A percentile compares a stretch with the other conserved stretches of the same genome.
Conservation (phyloP, 805 yeast genomes). For the Jamesozyma gamospora region DNA sequence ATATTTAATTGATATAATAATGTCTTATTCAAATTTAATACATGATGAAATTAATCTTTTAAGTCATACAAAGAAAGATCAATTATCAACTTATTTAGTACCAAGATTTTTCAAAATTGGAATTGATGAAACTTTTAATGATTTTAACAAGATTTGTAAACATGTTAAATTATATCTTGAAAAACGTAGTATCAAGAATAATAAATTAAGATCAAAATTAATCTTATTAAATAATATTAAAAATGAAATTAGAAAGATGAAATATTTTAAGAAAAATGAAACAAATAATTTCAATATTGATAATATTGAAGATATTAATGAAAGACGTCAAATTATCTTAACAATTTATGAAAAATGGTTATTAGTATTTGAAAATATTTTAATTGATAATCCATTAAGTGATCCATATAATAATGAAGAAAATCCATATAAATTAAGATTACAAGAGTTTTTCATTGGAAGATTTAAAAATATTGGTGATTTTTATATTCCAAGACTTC, state of each 20-base stretch:
- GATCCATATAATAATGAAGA: conserved; percentile 20
- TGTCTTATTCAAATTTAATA: conserved; percentile 17
- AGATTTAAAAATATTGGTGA: conserved; percentile 26
- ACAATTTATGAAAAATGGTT: conserved; percentile 22
- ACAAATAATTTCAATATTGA: background rate
- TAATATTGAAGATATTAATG: background rate
- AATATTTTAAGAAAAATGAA: background rate
- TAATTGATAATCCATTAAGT: conserved; percentile 21
- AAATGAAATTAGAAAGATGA: conserved; percentile 8
- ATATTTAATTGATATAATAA: conserved; percentile 19
- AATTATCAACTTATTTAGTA: conserved; percentile 21
- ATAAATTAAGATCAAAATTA: conserved; percentile 16
- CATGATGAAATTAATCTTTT: conserved; percentile 23
- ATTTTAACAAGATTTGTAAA: conserved; percentile 19
- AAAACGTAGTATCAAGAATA: conserved; percentile 18
- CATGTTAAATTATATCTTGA: conserved; percentile 18
- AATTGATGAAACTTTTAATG: conserved; percentile 12
- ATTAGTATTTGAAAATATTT: conserved; percentile 16
- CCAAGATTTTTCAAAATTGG: conserved; percentile 22
- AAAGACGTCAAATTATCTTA: conserved; percentile 8
- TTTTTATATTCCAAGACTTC: conserved; percentile 24
- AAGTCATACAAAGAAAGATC: conserved; percentile 22
- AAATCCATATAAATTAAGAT: conserved; percentile 17
- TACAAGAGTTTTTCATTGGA: conserved; percentile 26
- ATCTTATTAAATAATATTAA: conserved; percentile 15